Base-by-base conservation (phyloP, 1,139 yeast genomes). In the Candida labiduridarum region DNA sequence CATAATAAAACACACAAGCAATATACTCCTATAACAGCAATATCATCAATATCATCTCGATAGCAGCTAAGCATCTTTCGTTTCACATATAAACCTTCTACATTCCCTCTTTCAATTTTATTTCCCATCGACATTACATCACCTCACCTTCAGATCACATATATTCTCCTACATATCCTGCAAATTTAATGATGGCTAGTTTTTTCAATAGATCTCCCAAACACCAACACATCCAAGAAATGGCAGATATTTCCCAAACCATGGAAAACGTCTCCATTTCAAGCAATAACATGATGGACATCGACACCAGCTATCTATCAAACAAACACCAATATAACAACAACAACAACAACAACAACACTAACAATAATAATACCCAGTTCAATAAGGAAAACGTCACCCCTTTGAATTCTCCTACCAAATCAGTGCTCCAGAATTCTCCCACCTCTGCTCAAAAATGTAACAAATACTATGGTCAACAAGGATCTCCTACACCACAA, bases 381-480 rank as follows among this genome's bases (percentile, higher is more conserved):
- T 56, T 68, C 47, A 76, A 76, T 56, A 76, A 76, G 57, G 82
- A 77, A 51, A 77, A 77, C 56, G 71, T 75, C 53, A 75, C 80
- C 1, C 82, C 81, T 3, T 52, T 63, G 27, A 65, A 59, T 48
- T 75, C 80, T 3, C 81, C 81, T n/a, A 54, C 58, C 5, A 75
- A 74, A 56, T 71, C 76, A 39, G 66, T 73, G 27, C 61, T 72
- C 41, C 75, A 72, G 57, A 68, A 57, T 45, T 65, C 75, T 14
- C 77, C 78, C 43, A 47, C 38, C 12, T 41, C 47, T 14, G 36
- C 50, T n/a, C 47, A 52, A 27, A 48, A 49, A 9, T 53, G 46
- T 40, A 50, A 49, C 18, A 46, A 46, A 40, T 44, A 38, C 22
- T 38, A 38, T 22, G 30, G 15, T 14, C 44, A 29, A 38, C 36